Conservation (phyloP, 2,329 filamentous ascomycete genomes). For the Pseudogymnoascus sp. region DNA sequence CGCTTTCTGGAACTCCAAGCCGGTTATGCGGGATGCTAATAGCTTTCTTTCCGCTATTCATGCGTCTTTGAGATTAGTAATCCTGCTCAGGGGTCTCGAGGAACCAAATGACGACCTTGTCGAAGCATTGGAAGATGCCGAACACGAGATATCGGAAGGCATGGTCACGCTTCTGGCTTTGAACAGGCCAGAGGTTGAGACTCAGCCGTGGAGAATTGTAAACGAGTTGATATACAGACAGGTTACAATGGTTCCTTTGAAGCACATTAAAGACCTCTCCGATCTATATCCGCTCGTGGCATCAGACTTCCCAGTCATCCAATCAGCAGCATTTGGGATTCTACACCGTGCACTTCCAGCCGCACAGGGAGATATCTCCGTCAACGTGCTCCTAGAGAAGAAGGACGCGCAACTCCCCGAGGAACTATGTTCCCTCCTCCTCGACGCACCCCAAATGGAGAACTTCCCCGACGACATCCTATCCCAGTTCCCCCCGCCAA, state of each 20-base stretch:
- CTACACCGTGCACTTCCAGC: conserved; percentile 73
- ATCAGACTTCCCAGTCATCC: conserved; percentile 65
- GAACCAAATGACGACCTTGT: conserved; percentile 80
- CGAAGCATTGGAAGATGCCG: conserved; percentile 60
- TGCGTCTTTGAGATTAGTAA: conserved; percentile 64
- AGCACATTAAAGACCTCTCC: conserved; percentile 53
- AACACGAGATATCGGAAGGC: conserved; percentile 46
- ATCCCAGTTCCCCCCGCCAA: conserved; percentile 56
- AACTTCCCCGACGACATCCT: conserved; percentile 57
- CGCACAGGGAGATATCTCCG: conserved; percentile 70
- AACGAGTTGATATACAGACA: conserved; percentile 66
- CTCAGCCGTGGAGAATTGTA: conserved; percentile 66
- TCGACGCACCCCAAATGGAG: conserved; percentile 68
- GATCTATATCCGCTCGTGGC: conserved; percentile 71
- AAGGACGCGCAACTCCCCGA: conserved; percentile 67
- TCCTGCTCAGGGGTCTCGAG: conserved; percentile 52
- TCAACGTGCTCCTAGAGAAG: conserved; percentile 68
- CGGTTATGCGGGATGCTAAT: conserved; percentile 34
- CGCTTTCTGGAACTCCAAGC: conserved; percentile 45
- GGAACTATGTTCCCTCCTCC: conserved; percentile 74
- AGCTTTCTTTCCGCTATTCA: conserved; percentile 55
- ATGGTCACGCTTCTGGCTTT: conserved; percentile 57
- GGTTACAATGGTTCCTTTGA: conserved; percentile 54
- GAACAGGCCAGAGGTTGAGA: conserved; percentile 31
- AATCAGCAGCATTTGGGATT: conserved; percentile 71